A percentile compares a stretch with the other conserved stretches of the same genome.
phyloP scores from a whole-genome alignment of 345 rosid genomes.

The Hibiscus trionum region DNA sequence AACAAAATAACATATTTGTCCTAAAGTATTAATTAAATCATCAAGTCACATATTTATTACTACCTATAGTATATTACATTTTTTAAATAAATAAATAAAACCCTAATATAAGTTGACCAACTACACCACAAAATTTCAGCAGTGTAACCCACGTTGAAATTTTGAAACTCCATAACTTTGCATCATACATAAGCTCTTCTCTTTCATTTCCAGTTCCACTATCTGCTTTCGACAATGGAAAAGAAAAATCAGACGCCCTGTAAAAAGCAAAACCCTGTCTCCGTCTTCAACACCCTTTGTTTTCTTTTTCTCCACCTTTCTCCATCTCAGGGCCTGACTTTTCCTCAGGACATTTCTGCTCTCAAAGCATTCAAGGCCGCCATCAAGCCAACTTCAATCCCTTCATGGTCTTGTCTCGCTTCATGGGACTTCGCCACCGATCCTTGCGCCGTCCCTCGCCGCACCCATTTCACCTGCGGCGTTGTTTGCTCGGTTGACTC shows the following conservation, averaged over 20 bases:
- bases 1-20: no score
- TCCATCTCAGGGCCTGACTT: conserved; percentile 27
- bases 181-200: neutral
- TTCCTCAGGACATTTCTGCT: conserved; percentile 44
- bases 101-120: neutral
- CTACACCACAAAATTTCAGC: neutral
- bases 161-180: neutral
- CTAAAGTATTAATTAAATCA: no score
- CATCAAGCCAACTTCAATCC: conserved; percentile 47
- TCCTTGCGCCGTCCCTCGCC: conserved; percentile 65
- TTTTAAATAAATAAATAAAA: no score
- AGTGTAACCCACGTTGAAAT: neutral
- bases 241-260: no score
- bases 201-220: neutral
- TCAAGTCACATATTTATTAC: no score
- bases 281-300: neutral
- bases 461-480: conserved; percentile 58
- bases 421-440: conserved; percentile 65
- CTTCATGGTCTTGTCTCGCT: conserved; percentile 52
- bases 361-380: conserved; percentile 53
- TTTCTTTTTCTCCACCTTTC: neutral
- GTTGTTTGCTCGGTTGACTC: conserved; percentile 54
- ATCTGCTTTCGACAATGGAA: neutral
- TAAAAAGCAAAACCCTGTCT: neutral
- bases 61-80: no score